Conservation (phyloP, 495 filamentous ascomycete species). For the Aspergillus affinis region DNA sequence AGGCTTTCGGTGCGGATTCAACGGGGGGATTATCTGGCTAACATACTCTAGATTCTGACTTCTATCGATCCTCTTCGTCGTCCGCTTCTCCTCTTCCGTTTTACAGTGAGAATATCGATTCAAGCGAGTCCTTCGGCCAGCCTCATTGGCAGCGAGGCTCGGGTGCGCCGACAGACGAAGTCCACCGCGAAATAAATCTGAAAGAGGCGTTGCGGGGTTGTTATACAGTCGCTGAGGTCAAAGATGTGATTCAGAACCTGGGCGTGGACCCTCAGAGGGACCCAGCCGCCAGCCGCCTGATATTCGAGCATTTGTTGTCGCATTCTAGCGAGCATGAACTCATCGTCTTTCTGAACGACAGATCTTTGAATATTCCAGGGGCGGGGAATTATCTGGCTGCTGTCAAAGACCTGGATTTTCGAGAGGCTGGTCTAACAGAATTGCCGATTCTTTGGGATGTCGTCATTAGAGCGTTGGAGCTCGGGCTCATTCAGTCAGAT, state of each 20-base stretch:
- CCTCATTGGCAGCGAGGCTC: conserved; percentile 1
- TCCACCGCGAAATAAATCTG: conserved; percentile 17
- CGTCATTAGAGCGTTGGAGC: conserved; percentile 35
- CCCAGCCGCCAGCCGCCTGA: conserved; percentile 41
- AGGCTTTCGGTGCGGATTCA: not conserved
- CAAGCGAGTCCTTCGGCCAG: conserved; percentile 12
- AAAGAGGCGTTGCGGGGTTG: conserved; percentile 20
- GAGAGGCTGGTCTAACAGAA: conserved; percentile 14
- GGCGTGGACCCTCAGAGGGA: conserved; percentile 38
- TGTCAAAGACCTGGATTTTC: conserved; percentile 23
- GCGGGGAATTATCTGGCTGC: conserved; percentile 40
- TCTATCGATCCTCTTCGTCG: conserved; percentile 1
- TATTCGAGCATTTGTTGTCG: conserved; percentile 38
- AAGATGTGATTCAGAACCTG: conserved; percentile 27
- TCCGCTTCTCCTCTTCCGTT: conserved; percentile 19
- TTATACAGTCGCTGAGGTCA: conserved; percentile 30
- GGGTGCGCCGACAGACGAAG: not conserved
- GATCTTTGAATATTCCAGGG: conserved; percentile 37
- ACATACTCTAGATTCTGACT: conserved; percentile 11
- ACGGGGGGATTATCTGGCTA: conserved; percentile 6
- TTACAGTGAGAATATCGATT: conserved; percentile 24
- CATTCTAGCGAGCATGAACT: conserved; percentile 23
- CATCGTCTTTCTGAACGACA: conserved; percentile 45
- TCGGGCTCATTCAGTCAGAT: conserved; percentile 36
- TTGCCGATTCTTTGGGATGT: conserved; percentile 25